Evolutionary conservation across 441 rosid genomes (phyloP), one percentile per base, ranked within the genome.

Genomic region (Jatropha podagrica): DNA sequence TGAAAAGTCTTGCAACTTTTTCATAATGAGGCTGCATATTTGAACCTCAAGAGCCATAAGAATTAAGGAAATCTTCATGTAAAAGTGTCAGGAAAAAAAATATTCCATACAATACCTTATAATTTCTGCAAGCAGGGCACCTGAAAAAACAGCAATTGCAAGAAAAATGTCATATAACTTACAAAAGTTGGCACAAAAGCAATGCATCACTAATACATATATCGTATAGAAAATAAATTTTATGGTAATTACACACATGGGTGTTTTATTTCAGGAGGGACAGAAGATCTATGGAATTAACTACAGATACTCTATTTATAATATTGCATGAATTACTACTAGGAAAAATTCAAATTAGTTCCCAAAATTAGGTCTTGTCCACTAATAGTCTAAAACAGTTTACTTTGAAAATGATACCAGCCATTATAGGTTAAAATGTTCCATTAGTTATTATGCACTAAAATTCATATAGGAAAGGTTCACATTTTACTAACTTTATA

Each of bases 71-170:
- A 66, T 13, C 64, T 11, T 37, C 17, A 15, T 10, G 18, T 5
- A 55, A 38, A 23, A 41, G 48, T 52, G 56, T 37, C 20, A 72
- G 26, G 41, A 73, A 61, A 44, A 23, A 71, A 76, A 70, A 56
- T 26, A 17, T 48, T 32, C 71, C 44, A 75, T 27, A 68, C 41
- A 27, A 60, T 88, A 95, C 99, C 99, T 92, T 92, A 78, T 96
- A 96, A 83, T 91, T 92, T 84, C 95, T 86, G 88, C 98, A 96
- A 70, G 99, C 97, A 80, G 99, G 99, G 65, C 99, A 93, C 99
- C 97, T 95, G 88, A 80, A 81, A 82, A 78, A 69, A 56, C 63
- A 80, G 68, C 20, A 63, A 69, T 73, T 41, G 18, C 71, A 1
- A 68, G 40, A 79, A 63, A 54, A 64, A 62, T 15, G 66, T 83